A percentile compares a stretch with the other conserved stretches of the same genome.
These are phyloP conservation scores for Lentinus brumalis DNA, from an alignment of 768 basidiomycete genomes.

Conservation along the genomic window DNA sequence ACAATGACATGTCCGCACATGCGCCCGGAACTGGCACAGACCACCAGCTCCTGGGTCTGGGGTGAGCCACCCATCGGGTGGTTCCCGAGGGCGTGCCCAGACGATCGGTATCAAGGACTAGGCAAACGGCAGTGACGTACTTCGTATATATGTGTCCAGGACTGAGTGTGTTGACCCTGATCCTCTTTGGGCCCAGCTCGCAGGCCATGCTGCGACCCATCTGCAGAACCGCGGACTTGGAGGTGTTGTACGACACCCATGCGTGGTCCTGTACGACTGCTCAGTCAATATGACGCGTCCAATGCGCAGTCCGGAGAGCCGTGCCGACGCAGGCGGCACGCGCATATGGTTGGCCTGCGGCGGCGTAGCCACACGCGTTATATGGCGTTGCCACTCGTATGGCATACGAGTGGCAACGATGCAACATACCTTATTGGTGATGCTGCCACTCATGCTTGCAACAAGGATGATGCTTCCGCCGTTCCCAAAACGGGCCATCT, in stretches of 20 bases:
- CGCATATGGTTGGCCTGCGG: neutral
- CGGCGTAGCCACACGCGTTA: constrained; percentile 12
- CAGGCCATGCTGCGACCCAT: constrained; percentile 85
- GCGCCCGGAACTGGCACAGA: too few species aligned
- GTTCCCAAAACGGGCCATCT: constrained; percentile 38
- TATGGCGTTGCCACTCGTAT: neutral
- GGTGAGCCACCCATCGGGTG: neutral
- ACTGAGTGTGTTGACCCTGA: constrained; percentile 76
- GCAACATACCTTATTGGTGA: constrained; percentile 63
- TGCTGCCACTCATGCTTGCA: constrained; percentile 45
- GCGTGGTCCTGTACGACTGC: constrained; percentile 56
- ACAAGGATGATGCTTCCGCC: constrained; percentile 45
- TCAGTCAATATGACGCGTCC: neutral
- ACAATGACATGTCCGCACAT: too few species aligned
- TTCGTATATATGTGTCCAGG: constrained; percentile 77
- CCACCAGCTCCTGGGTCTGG: too few species aligned
- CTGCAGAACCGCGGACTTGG: constrained; percentile 78
- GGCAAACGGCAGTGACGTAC: constrained; percentile 34
- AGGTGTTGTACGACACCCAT: constrained; percentile 77
- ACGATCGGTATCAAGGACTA: neutral
- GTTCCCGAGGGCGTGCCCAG: neutral
- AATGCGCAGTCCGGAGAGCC: neutral
- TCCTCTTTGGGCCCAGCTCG: constrained; percentile 65
- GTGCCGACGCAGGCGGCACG: neutral
- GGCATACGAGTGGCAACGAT: neutral